Base-by-base conservation (phyloP, 2,329 filamentous ascomycete genomes). In the Elsinoe necatrix region DNA sequence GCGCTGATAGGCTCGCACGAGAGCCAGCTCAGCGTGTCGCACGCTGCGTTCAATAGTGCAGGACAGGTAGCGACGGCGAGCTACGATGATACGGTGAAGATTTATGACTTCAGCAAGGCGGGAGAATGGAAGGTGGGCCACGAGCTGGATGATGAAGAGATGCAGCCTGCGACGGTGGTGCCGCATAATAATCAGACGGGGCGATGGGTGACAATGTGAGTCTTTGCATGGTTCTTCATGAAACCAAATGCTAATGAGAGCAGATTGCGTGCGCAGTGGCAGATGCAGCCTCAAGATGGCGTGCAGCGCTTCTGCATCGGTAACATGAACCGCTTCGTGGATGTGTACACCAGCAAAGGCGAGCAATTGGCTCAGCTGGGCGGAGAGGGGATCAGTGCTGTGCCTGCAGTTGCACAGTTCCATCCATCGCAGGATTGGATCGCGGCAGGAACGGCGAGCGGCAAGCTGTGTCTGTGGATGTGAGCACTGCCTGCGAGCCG, bases 171-270 rank as follows among this genome's bases (percentile, higher is more conserved):
- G 0, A 79, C 83, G 0, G 75, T 81, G 1, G 80, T 97, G 0
- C 77, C 77, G 9, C 93, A 98, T 66, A 98, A 98, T 67, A 96
- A 95, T 66, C 93, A 98, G 73, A 97, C 91, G 0, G 93, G 92
- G 0, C 80, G 91, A 56, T 96, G 89, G 89, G 90, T 96, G 0
- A 95, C 89, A 0, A 95, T 84, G 78, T 81, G 72, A 63, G 76
- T 69, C n/a, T 81, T 47, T 47, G 37, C 20, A 23, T 11, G n/a
- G 2, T 12, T 4, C 21, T 1, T 14, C n/a, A n/a, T 7, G 9
- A 14, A 16, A 5, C 4, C 20, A 8, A 12, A 42, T 27, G 37
- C 37, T 55, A 21, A 55, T 35, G 11, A 14, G 2, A 1, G 60
- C 69, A 83, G 80, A 64, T 73, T 86, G 78, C 67, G 95, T 78